phyloP scores from a whole-genome alignment of 23 red algal genomes.

The Gracilaria domingensis region DNA sequence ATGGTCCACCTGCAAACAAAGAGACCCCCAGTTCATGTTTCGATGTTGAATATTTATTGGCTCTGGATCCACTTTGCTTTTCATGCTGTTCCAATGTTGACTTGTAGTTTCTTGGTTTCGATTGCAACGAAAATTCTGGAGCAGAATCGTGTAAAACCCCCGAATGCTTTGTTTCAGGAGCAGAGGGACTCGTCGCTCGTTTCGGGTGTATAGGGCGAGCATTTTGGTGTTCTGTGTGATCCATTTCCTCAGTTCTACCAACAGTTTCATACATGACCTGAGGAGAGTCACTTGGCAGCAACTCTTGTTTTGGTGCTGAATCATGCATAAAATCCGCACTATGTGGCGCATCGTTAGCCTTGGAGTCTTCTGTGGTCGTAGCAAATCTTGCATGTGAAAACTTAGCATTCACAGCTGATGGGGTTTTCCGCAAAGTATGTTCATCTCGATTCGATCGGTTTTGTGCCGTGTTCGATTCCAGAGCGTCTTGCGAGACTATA shows the following conservation, averaged over 20 bases:
- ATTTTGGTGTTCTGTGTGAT: background rate
- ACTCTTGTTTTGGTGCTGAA: background rate
- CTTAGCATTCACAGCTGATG: background rate
- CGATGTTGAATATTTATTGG: background rate
- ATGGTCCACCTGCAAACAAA: background rate
- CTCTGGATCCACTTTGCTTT: background rate
- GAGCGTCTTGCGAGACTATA: background rate
- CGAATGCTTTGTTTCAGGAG: background rate
- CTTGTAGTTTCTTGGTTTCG: background rate
- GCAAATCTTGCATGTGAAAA: background rate
- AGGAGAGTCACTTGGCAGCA: background rate
- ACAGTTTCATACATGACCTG: background rate
- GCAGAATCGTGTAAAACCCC: background rate
- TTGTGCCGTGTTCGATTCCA: background rate
- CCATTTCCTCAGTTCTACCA: background rate
- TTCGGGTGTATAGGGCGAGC: background rate
- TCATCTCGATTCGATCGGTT: background rate
- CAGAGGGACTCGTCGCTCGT: background rate
- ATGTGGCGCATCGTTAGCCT: background rate
- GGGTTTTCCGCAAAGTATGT: background rate
- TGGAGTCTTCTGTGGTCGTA: background rate
- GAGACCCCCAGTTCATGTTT: background rate
- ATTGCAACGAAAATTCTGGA: background rate
- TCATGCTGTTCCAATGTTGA: background rate
- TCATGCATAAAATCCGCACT: background rate